Percentiles rank a stretch among this genome's conserved stretches.
Evolutionary conservation across 768 basidiomycete species (phyloP).

Genomic region (Xerocomus potaroensis): DNA sequence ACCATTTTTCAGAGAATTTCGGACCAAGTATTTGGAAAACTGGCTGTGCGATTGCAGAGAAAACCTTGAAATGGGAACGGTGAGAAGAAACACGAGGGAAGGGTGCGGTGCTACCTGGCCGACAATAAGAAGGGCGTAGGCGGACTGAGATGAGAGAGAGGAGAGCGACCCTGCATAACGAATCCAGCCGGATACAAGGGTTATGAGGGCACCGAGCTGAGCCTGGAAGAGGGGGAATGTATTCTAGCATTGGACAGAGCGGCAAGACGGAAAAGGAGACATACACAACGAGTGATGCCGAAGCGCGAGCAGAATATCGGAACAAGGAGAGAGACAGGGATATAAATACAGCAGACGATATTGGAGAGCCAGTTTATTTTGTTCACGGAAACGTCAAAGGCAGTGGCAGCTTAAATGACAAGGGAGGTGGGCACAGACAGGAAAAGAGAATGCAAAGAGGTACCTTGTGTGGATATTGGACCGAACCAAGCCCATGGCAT

Average conservation of each 20-base stretch:
- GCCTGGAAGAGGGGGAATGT: slow-evolving; percentile 41
- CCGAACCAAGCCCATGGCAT: slow-evolving; percentile 84
- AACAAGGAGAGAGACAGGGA: slow-evolving; percentile 56
- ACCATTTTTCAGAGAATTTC: slow-evolving; percentile 82
- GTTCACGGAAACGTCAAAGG: slow-evolving; percentile 66
- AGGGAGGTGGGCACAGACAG: neutral
- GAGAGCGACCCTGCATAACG: slow-evolving; percentile 65
- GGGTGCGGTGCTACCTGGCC: slow-evolving; percentile 50
- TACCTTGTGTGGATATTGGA: slow-evolving; percentile 70
- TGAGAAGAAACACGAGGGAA: neutral
- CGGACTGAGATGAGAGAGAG: slow-evolving; percentile 45
- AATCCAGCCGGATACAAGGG: slow-evolving; percentile 69
- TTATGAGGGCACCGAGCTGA: slow-evolving; percentile 48
- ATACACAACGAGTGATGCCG: slow-evolving; percentile 60
- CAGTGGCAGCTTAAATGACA: slow-evolving; percentile 49
- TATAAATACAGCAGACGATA: slow-evolving; percentile 54
- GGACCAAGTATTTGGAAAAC: slow-evolving; percentile 76
- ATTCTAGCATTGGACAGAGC: too few relatives aligned
- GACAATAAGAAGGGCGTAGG: slow-evolving; percentile 65
- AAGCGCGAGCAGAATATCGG: slow-evolving; percentile 55
- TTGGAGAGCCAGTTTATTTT: slow-evolving; percentile 83
- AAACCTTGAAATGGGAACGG: slow-evolving; percentile 45
- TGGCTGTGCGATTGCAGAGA: slow-evolving; percentile 64
- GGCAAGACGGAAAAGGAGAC: slow-evolving; percentile 26
- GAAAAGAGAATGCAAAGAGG: slow-evolving; percentile 1